Evolutionary conservation across 2,329 filamentous ascomycete species (phyloP), one percentile per base, ranked within the genome.

Genomic region (Talaromyces sp.): DNA sequence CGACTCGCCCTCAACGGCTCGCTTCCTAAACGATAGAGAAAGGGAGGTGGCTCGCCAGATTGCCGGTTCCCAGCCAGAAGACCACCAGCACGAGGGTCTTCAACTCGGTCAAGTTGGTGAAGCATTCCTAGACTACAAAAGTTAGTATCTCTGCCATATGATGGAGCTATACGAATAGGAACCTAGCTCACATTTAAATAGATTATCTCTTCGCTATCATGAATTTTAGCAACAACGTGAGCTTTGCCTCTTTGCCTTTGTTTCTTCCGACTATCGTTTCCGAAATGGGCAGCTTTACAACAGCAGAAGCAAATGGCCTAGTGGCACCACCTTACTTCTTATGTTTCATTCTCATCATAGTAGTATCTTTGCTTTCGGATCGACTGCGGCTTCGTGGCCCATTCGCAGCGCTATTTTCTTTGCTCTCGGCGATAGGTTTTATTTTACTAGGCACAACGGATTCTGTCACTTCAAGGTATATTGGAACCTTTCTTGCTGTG

Each of bases 311-410:
- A 3, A 74, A 77, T 51, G 73, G 74, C 7, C 69, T 77, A 49
- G 72, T 69, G 4, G 75, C 75, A 7, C 76, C 75, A 8, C 77
- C 77, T 0, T 78, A 78, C 63, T 65, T 77, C 19, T 65, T 78
- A 31, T 75, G 71, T 57, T 78, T 77, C 64, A 68, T 78, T 59
- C 63, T 71, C 32, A 77, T 77, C 63, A 69, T 79, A 57, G 43
- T 65, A 9, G 59, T 71, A 54, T 71, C 69, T 59, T 74, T 70
- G 58, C 62, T 76, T 5, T 77, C 75, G 5, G 77, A 78, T 62
- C 69, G 66, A 26, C 59, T 72, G 29, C 67, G 70, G 49, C 63
- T 76, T 62, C 71, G 77, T 21, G 76, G 77, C 0, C 76, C 75
- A 1, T 78, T 78, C 60, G 69, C 73, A 58, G 71, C 68, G 21